These are phyloP conservation scores for Pseudogymnoascus sp. DNA, from an alignment of 2,329 filamentous ascomycete genomes.

Conservation along the genomic window DNA sequence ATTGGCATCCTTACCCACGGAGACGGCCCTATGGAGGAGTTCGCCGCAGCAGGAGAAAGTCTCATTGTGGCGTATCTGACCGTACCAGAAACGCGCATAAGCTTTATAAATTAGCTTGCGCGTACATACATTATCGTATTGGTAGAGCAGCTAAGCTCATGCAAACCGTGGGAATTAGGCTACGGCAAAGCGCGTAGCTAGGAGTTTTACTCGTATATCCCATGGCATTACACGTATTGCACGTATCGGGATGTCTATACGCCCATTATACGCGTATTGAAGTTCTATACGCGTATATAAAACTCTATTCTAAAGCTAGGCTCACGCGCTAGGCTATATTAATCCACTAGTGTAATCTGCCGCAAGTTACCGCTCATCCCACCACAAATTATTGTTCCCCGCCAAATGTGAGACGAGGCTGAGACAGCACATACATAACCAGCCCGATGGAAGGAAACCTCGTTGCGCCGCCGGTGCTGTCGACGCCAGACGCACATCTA, in stretches of 20 bases:
- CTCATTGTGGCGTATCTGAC: not conserved
- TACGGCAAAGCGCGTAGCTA: not conserved
- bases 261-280: not conserved
- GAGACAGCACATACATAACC: not conserved
- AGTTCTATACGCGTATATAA: not conserved
- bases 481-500: constrained; percentile 54
- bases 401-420: constrained; percentile 1
- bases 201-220: not conserved
- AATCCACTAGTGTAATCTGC: not conserved
- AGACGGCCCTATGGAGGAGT: not conserved
- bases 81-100: not conserved
- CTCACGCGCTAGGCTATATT: not conserved
- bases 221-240: not conserved
- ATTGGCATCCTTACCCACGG: not conserved
- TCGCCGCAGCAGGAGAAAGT: not conserved
- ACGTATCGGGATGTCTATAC: not conserved
- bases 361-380: not conserved
- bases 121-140: not conserved
- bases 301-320: not conserved
- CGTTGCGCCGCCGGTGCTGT: constrained; percentile 51
- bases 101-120: not conserved
- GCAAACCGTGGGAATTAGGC: not conserved
- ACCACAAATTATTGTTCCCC: constrained; percentile 10
- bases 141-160: not conserved
- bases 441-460: constrained; percentile 40